Evolutionary conservation across 73 alveolate genomes (phyloP), one percentile per base, ranked within the genome.

Genomic region (Blepharisma stoltei): DNA sequence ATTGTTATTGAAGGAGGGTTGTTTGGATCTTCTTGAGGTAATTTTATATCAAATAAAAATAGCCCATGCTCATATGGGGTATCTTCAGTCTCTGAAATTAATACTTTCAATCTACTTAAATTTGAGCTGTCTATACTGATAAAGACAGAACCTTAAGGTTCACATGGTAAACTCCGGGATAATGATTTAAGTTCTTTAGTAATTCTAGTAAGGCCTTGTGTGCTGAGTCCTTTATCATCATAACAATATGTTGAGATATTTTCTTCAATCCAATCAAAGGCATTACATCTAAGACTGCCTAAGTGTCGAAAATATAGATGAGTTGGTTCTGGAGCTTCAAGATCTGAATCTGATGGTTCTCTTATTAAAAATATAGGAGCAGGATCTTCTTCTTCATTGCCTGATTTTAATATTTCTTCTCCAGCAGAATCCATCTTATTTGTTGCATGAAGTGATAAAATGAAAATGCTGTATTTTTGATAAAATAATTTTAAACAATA

Each of bases 41-140:
- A 94, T 78, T 87, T 87, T 14, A 94, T 93, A 76, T 94, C 99
- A 90, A 84, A 94, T 71, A 87, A 89, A 83, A 89, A 96, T 46
- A 97, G 96, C 49, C 99, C 99, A 89, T 96, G 94, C 14, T 97
- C 97, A 87, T 96, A 96, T 11, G 98, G 98, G 4, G 99, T 94
- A 25, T 95, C 98, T 41, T 86, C 87, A 55, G 98, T 88, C 25
- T 99, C 99, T 86, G 95, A 92, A 41, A 96, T 85, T 44, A 96
- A 78, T 6, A 95, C 97, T 83, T 96, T 96, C 97, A 96, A 94
- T 53, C 82, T 81, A 60, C 89, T 95, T 71, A 89, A 89, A 67
- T 93, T 85, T 55, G 87, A 90, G 48, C 84, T 85, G 75, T 92
- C 98, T 21, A 87, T 91, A 73, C 95, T 82, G 38, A 83, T 95